Base-by-base conservation (phyloP, 345 rosid species). In the Streptanthus diversifolius region DNA sequence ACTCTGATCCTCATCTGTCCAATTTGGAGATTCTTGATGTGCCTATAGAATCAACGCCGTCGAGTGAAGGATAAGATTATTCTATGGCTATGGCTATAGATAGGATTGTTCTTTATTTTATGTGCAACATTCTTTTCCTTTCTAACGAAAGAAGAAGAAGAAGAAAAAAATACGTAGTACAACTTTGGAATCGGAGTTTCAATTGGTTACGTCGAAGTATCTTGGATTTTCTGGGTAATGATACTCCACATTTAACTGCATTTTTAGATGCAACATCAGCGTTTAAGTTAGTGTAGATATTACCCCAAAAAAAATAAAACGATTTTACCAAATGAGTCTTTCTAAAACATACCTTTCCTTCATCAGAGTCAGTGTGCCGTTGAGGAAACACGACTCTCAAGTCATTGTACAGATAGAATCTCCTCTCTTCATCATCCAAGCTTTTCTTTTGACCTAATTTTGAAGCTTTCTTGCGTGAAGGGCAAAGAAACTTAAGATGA, bases 311-410 rank as follows among this genome's bases (percentile, higher is more conserved):
- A 14, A 7, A n/a, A 2, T 10, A n/a, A 8, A 30, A 17, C 29
- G 47, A 32, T 5, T 24, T 19, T 7, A 35, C 15, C 30, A 63
- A 72, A 25, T 43, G 47, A 44, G 2, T 43, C 33, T 55, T 19
- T 15, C 24, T 8, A 33, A 33, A 33, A 11, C 62, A 43, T 90
- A 92, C 98, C 96, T 90, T 90, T 79, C 98, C 95, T 82, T 92
- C 98, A 56, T 92, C 98, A 37, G 89, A 55, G 61, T 92, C 98
- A 8, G 96, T 84, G 83, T 92, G 98, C 22, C 95, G 91, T 77
- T 88, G 98, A 55, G 96, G 95, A 72, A 92, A 92, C 30, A 92
- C 89, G 9, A 83, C 95, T 76, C 90, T 84, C 83, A 92, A 32
- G 59, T 92, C 95, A 74, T 88, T 83, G 73, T 85, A 90, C 27